A percentile compares a stretch with the other conserved stretches of the same genome.
Conservation (phyloP, 2,329 filamentous ascomycete genomes). For the Diplodia seriata region DNA sequence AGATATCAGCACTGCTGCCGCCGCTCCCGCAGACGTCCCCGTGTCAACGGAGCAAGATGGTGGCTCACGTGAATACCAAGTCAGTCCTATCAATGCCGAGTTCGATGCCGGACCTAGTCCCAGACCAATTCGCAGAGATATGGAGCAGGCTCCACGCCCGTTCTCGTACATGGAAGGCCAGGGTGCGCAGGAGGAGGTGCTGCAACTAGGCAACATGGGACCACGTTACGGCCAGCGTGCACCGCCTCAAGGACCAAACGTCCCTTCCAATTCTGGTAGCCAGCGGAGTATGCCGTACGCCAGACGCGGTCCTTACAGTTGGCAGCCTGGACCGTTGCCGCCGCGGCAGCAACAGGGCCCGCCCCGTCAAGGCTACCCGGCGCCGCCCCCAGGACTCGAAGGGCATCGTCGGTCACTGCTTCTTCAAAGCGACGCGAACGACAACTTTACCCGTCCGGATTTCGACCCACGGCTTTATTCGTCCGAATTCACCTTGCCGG, state of each 20-base stretch:
- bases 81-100: constrained; percentile 3
- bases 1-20: constrained; percentile 16
- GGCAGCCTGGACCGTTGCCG: neutral
- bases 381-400: constrained; percentile 21
- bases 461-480: constrained; percentile 49
- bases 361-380: constrained; percentile 3
- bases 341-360: neutral
- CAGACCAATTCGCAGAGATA: neutral
- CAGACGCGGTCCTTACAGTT: constrained; percentile 10
- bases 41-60: neutral
- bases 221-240: neutral
- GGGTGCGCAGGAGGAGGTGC: constrained; percentile 14
- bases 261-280: neutral
- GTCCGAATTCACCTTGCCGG: constrained; percentile 50
- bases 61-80: constrained; percentile 6
- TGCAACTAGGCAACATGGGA: constrained; percentile 11
- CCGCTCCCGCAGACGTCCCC: neutral
- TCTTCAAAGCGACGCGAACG: neutral
- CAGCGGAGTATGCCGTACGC: constrained; percentile 10
- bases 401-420: neutral
- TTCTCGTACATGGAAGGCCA: constrained; percentile 28
- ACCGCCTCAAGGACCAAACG: neutral
- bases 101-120: neutral
- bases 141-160: constrained; percentile 1
- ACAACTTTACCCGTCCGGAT: constrained; percentile 17